Percentiles rank a stretch among this genome's conserved stretches.
Evolutionary conservation across 768 basidiomycete species (phyloP).

Genomic region (Termitomyces sp.): DNA sequence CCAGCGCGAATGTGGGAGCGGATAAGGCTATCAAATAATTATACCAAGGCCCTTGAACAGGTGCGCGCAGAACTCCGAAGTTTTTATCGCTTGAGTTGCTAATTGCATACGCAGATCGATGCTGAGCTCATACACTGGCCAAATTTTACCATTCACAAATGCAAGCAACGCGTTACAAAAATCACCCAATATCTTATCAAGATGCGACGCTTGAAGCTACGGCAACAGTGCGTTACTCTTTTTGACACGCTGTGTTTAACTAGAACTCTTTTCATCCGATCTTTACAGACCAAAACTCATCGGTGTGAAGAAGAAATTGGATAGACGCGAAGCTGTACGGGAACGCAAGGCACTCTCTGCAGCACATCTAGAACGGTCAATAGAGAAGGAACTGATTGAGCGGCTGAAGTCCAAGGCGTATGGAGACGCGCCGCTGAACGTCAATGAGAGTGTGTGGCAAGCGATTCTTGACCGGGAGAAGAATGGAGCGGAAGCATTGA

Average conservation of each 20-base stretch:
- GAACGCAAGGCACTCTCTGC: conserved; percentile 97
- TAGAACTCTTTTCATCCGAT: neutral
- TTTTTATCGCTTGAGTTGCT: neutral
- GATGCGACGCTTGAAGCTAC: conserved; percentile 87
- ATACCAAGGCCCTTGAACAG: conserved; percentile 93
- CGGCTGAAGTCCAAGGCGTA: conserved; percentile 96
- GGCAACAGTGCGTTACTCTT: conserved; percentile 65
- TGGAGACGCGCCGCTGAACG: conserved; percentile 95
- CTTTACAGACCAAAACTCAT: conserved; percentile 78
- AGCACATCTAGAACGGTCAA: conserved; percentile 90
- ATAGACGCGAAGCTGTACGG: conserved; percentile 85
- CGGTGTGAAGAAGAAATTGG: conserved; percentile 96
- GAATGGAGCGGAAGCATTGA: conserved; percentile 45
- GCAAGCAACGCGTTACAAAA: conserved; percentile 98
- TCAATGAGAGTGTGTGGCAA: conserved; percentile 96
- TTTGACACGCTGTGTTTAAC: neutral
- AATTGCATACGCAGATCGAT: conserved; percentile 71
- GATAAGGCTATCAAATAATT: conserved; percentile 90
- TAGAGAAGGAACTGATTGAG: conserved; percentile 94
- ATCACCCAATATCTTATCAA: conserved; percentile 99
- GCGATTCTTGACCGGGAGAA: conserved; percentile 85
- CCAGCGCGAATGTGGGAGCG: conserved; percentile 98
- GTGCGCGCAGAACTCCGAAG: conserved; percentile 32
- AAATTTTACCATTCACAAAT: conserved; percentile 95
- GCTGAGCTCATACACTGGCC: conserved; percentile 97